A percentile compares a stretch with the other conserved stretches of the same genome.
Conservation (phyloP, 1,284 basidiomycete species). For the Wallemia mellicola region DNA sequence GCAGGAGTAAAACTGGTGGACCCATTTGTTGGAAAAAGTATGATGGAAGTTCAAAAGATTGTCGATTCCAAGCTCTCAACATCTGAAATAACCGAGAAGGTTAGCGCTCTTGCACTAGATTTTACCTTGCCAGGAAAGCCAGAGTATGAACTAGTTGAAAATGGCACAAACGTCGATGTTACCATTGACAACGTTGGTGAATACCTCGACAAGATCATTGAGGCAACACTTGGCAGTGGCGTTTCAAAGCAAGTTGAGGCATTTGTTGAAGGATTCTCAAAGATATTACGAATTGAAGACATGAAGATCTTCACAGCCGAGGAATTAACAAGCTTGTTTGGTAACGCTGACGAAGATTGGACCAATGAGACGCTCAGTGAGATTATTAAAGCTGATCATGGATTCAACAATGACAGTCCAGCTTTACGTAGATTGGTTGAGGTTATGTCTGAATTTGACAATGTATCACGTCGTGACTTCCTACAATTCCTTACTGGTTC, state of each 20-base stretch:
- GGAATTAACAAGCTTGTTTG: constrained; percentile 75
- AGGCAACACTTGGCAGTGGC: constrained; percentile 7
- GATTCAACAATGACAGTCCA: constrained; percentile 76
- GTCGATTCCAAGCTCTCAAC: constrained; percentile 18
- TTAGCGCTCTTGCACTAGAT: constrained; percentile 71
- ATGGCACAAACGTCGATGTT: constrained; percentile 47
- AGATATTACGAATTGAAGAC: constrained; percentile 74
- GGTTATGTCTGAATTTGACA: constrained; percentile 55
- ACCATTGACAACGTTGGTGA: constrained; percentile 60
- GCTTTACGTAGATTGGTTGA: constrained; percentile 64
- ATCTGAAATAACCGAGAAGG: constrained; percentile 15
- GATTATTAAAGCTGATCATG: constrained; percentile 86
- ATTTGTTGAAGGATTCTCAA: constrained; percentile 34
- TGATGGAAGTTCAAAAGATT: constrained; percentile 40
- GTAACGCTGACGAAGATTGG: constrained; percentile 88
- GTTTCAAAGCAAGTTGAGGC: constrained; percentile 6
- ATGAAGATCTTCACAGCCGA: constrained; percentile 75
- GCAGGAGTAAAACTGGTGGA: constrained; percentile 64
- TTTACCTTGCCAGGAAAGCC: constrained; percentile 78
- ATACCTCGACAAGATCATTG: constrained; percentile 33
- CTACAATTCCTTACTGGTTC: constrained; percentile 94
- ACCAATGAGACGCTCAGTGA: constrained; percentile 58
- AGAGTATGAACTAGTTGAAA: constrained; percentile 39
- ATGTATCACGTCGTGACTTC: constrained; percentile 45
- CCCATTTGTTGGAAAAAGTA: constrained; percentile 47